phyloP scores from a whole-genome alignment of 805 yeast genomes.

The Saccharomycopsis microspora region DNA sequence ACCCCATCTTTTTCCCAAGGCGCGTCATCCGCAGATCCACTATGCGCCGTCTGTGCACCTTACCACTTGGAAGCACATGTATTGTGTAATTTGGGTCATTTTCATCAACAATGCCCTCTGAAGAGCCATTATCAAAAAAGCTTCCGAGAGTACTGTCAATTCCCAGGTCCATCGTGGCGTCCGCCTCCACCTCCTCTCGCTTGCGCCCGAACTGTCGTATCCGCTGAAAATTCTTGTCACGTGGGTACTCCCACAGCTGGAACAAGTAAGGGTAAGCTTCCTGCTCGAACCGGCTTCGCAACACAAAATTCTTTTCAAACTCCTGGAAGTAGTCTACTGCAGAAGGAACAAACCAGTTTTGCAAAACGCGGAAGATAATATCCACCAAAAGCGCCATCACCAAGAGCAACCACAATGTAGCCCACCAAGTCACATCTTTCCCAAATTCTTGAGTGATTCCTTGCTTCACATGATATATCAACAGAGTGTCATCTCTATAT shows the following conservation, averaged over 20 bases:
- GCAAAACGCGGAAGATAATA: slow-evolving; percentile 44
- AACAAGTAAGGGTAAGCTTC: slow-evolving; percentile 61
- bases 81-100: slow-evolving; percentile 29
- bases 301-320: slow-evolving; percentile 56
- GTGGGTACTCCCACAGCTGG: slow-evolving; percentile 68
- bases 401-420: slow-evolving; percentile 44
- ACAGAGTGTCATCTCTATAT: slow-evolving; percentile 39
- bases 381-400: slow-evolving; percentile 59
- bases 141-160: neutral
- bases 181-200: slow-evolving; percentile 18
- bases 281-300: slow-evolving; percentile 61
- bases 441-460: slow-evolving; percentile 72
- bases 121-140: neutral
- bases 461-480: slow-evolving; percentile 59
- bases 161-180: neutral
- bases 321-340: slow-evolving; percentile 75
- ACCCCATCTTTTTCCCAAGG: slow-evolving; percentile 29
- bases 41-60: slow-evolving; percentile 35
- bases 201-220: slow-evolving; percentile 21
- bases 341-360: slow-evolving; percentile 45
- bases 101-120: slow-evolving; percentile 18
- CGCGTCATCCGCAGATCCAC: slow-evolving; percentile 21
- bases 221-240: slow-evolving; percentile 28
- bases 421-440: slow-evolving; percentile 79
- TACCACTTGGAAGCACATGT: slow-evolving; percentile 69